These are phyloP conservation scores for Geosmithia morbida DNA, from an alignment of 2,329 filamentous ascomycete genomes.

Conservation along the genomic window DNA sequence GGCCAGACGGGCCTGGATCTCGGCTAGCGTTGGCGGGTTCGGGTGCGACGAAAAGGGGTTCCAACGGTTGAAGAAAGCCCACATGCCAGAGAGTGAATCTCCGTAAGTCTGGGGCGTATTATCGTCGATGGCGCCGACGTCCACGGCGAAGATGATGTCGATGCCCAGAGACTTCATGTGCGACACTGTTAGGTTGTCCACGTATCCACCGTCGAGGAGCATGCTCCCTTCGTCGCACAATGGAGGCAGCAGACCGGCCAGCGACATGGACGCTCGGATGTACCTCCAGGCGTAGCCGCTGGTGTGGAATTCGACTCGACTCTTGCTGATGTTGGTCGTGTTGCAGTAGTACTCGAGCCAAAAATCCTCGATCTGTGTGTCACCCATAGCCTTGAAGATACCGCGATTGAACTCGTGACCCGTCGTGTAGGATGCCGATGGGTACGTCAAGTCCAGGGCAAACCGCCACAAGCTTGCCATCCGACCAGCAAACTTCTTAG, in stretches of 20 bases:
- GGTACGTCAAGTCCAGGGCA: slow-evolving; percentile 88
- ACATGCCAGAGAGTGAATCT: slow-evolving; percentile 86
- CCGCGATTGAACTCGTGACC: slow-evolving; percentile 98
- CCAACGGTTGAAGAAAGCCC: slow-evolving; percentile 92
- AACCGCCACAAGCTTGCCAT: slow-evolving; percentile 99
- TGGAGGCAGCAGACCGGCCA: slow-evolving; percentile 82
- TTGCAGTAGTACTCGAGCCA: slow-evolving; percentile 99
- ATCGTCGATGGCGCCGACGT: slow-evolving; percentile 87
- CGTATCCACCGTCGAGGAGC: slow-evolving; percentile 90
- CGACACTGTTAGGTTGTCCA: slow-evolving; percentile 91
- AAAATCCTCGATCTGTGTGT: slow-evolving; percentile 96
- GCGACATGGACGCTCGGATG: slow-evolving; percentile 89
- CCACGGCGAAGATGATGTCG: slow-evolving; percentile 88
- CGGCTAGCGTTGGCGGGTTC: slow-evolving; percentile 86
- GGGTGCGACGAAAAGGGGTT: slow-evolving; percentile 82
- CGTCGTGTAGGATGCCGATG: slow-evolving; percentile 91
- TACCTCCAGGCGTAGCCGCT: slow-evolving; percentile 97
- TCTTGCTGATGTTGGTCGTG: slow-evolving; percentile 96
- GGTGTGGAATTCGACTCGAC: slow-evolving; percentile 80
- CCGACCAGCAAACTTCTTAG: slow-evolving; percentile 95
- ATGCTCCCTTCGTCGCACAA: slow-evolving; percentile 95
- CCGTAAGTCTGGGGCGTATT: slow-evolving; percentile 85
- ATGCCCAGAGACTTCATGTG: slow-evolving; percentile 94
- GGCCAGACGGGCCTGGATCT: slow-evolving; percentile 88
- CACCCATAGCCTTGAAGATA: slow-evolving; percentile 96